Evolutionary conservation across 2,329 filamentous ascomycete species (phyloP).

Genomic region (Rugonectria rugulosa): DNA sequence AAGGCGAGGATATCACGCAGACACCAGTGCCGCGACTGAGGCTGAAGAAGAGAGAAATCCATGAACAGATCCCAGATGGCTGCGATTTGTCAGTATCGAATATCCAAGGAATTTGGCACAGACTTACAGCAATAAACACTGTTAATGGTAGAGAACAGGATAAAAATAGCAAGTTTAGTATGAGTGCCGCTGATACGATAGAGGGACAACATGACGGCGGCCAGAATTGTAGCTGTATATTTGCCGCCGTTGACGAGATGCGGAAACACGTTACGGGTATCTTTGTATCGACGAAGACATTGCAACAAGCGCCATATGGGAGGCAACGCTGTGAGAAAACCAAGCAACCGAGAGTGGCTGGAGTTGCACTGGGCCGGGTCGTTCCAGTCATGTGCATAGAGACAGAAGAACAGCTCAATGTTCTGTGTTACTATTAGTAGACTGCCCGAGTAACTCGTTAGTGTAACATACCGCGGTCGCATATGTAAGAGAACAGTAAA

Average conservation of each 20-base stretch:
- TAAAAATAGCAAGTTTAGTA: conserved; percentile 73
- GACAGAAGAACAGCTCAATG: conserved; percentile 90
- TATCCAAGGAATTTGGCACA: neutral
- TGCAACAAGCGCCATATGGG: conserved; percentile 91
- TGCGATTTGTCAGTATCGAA: conserved; percentile 40
- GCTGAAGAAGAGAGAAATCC: conserved; percentile 93
- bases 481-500: conserved; percentile 96
- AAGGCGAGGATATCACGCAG: conserved; percentile 83
- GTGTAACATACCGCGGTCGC: conserved; percentile 75
- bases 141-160: conserved; percentile 83
- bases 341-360: conserved; percentile 79
- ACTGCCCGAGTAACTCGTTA: neutral
- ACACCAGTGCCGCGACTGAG: conserved; percentile 70
- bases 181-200: conserved; percentile 76
- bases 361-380: conserved; percentile 84
- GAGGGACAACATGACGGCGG: conserved; percentile 79
- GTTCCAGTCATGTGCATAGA: conserved; percentile 83
- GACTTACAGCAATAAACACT: conserved; percentile 78
- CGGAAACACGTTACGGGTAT: conserved; percentile 87
- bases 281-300: conserved; percentile 86
- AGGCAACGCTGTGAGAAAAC: conserved; percentile 84
- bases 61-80: conserved; percentile 93
- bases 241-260: conserved; percentile 94
- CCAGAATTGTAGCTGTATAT: conserved; percentile 84
- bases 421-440: conserved; percentile 63